These are phyloP conservation scores for Wickerhamiella sorbophila DNA, from an alignment of 805 yeast genomes.

Conservation along the genomic window DNA sequence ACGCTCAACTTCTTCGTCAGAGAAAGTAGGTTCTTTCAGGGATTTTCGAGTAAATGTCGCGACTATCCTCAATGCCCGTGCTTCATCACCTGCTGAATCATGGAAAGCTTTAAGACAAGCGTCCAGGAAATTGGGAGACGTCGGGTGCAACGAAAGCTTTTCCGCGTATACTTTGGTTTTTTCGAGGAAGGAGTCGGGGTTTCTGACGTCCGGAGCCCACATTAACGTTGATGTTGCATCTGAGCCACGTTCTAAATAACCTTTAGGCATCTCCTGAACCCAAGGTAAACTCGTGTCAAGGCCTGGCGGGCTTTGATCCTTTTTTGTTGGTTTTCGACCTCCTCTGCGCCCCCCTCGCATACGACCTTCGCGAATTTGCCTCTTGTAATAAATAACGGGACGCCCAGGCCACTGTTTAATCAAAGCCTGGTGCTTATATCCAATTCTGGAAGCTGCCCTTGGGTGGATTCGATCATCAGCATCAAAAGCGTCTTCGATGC, in stretches of 20 bases:
- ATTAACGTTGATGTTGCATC: conserved; percentile 44
- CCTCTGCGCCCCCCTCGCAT: conserved; percentile 9
- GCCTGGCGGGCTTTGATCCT: conserved; percentile 7
- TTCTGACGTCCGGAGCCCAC: conserved; percentile 38
- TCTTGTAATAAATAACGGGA: conserved; percentile 50
- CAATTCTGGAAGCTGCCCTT: conserved; percentile 62
- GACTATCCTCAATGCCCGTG: conserved; percentile 35
- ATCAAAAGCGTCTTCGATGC: conserved; percentile 64
- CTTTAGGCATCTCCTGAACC: conserved; percentile 67
- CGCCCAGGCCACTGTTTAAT: conserved; percentile 54
- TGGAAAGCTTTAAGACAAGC: conserved; percentile 44
- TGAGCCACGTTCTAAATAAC: conserved; percentile 68
- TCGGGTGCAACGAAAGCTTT: conserved; percentile 37
- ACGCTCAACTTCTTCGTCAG: conserved; percentile 41
- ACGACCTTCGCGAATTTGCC: conserved; percentile 12
- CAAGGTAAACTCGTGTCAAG: conserved; percentile 30
- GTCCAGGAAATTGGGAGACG: conserved; percentile 75
- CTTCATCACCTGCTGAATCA: conserved; percentile 37
- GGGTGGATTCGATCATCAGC: conserved; percentile 68
- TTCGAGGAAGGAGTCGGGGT: conserved; percentile 40
- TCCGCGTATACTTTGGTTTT: conserved; percentile 45
- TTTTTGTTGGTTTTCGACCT: neutral
- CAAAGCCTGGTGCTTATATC: conserved; percentile 48
- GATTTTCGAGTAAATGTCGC: conserved; percentile 38
- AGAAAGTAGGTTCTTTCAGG: conserved; percentile 66